Base-by-base conservation (phyloP, 2,329 filamentous ascomycete species). In the Colletotrichum lentis region DNA sequence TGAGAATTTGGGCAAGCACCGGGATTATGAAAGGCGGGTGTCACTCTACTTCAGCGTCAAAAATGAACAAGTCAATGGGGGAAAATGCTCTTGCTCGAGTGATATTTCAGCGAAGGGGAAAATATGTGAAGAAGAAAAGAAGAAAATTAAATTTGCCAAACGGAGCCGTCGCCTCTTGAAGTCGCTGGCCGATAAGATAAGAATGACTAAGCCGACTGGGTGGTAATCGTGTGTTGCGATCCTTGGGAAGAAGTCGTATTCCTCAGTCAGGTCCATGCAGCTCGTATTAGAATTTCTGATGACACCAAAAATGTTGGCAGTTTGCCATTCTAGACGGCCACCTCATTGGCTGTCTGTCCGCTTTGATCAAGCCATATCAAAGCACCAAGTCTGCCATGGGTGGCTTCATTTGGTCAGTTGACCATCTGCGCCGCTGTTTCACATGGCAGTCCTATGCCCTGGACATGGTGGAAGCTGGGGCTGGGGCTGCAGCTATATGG, bases 11-110 rank as follows among this genome's bases (percentile, higher is more conserved):
- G 81, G 82, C 80, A 80, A 79, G 80, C 78, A 78, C 80, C 79
- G 80, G 83, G 85, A 88, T 88, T 88, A 86, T 87, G 83, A 88
- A 86, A 83, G 82, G 85, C 83, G 78, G 62, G 52, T 54, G 49
- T 79, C 80, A 65, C 72, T 88, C 85, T 88, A 80, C 86, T 86
- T 88, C 84, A 77, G 79, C 76, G 77, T 70, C 76, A 75, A 75
- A 75, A 74, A 73, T 80, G 83, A 84, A 83, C 71, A 80, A 79
- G 81, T 78, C 81, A 82, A 73, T 62, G 73, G 58, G 73, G 58
- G 64, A 58, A 57, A 55, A 71, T 72, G 72, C 72, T 75, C 78
- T 75, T 74, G 71, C 76, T 77, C 68, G 59, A 70, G 71, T 76
- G 72, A 74, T 76, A 77, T 74, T 72, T 79, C 77, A 76, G 78